Base-by-base conservation (phyloP, 768 basidiomycete species). In the Goffeauzyma gilvescens region DNA sequence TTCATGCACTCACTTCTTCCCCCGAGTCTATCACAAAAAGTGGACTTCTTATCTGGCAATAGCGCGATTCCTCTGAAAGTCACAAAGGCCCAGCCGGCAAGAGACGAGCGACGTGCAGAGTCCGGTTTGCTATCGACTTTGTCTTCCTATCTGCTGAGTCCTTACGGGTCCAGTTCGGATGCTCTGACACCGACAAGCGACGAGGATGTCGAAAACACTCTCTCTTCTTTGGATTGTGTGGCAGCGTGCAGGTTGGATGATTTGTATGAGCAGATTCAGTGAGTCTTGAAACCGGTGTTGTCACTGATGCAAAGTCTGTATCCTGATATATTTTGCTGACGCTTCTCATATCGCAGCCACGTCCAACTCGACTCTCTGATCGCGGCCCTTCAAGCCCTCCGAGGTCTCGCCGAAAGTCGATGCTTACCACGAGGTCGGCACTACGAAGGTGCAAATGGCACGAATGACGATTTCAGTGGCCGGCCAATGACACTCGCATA, bases 111-210 rank as follows among this genome's bases (percentile, higher is more conserved):
- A 15, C 50, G 67, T 13, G 50, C 63, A 17, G 90, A 96, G 44
- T 82, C 81, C n/a, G 93, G 93, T 15, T 67, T 98, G 15, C 69
- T 98, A 12, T 96, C 89, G 7, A 76, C 93, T 0, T 63, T 98
- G 41, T 96, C 90, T 1, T 89, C 84, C 0, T 98, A 98, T 63
- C 71, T 98, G 50, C 79, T 98, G 72, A 90, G 89, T 6, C 93
- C 93, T 0, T 96, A 96, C 56, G 73, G 75, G 13, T 55, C 72
- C 18, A 79, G 73, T 52, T 68, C 73, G 5, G 86, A 90, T n/a
- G 68, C 73, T 18, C 63, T 77, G n/a, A 77, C 81, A 1, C 81
- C 84, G 54, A 81, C 83, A n/a, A 87, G 81, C 0, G 83, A 87
- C 20, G 72, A 61, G 28, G 87, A 96, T 53, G 69, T 96, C 15